Evolutionary conservation across 768 basidiomycete species (phyloP), one percentile per base, ranked within the genome.

Genomic region (Heimioporus sp.): DNA sequence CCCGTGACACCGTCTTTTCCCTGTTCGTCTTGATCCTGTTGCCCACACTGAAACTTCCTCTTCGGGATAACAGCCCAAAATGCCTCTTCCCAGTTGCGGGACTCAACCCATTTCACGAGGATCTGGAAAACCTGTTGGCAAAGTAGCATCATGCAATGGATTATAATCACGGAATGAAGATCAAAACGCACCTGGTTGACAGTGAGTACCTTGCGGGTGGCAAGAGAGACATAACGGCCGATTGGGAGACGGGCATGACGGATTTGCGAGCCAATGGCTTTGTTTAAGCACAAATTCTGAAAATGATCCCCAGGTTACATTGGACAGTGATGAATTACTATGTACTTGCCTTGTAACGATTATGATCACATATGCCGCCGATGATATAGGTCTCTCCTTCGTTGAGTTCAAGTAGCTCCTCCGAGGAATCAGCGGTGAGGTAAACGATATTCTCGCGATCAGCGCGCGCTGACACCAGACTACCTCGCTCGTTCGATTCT

Each of bases 321-420:
- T 43, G 35, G 34, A 35, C 6, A 21, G 36, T 37, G 37, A 7
- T 48, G 54, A 15, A 43, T 20, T 32, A 30, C 20, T 31, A 43
- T 28, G 15, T 21, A 43, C 52, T 43, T 34, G 83, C 96, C 82
- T 96, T 98, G 76, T 95, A 91, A 39, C 96, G 88, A 72, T 99
- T 99, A 65, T 89, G 90, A 69, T 99, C 97, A 53, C 87, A 87
- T 59, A 99, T 87, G 6, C 95, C 96, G 42, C 96, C 96, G 47
- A 99, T 94, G 60, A 99, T 84, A 66, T 98, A 98, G 9, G 86
- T 89, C 65, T 95, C 88, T 39, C 86, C 84, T 49, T 91, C 84
- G 49, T 77, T 83, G 49, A 99, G 80, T 61, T 90, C 86, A n/a
- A 76, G 72, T 39, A 99, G 73, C 70, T 95, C 92, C 45, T 95